Evolutionary conservation across 2,329 filamentous ascomycete genomes (phyloP).

Genomic region (Penicillium sp.): DNA sequence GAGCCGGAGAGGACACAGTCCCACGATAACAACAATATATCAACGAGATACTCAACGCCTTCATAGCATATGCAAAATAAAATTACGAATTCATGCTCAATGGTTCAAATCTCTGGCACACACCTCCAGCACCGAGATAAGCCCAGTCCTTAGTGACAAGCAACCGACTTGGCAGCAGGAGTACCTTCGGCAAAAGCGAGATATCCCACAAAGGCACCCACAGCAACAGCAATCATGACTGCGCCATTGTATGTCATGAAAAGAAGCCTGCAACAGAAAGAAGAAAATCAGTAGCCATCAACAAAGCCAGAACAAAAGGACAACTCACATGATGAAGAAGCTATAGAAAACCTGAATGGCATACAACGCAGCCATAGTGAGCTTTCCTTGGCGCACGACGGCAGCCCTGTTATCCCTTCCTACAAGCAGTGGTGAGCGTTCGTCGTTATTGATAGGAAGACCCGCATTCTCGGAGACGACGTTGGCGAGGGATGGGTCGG

Average conservation of each 20-base stretch:
- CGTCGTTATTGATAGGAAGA: constrained; percentile 40
- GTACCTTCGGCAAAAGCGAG: constrained; percentile 72
- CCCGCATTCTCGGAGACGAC: constrained; percentile 16
- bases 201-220: constrained; percentile 88
- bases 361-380: constrained; percentile 82
- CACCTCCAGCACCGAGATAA: neutral
- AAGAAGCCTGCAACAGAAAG: constrained; percentile 65
- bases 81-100: neutral
- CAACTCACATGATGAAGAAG: constrained; percentile 96
- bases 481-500: constrained; percentile 30
- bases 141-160: constrained; percentile 70
- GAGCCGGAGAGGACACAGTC: neutral
- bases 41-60: neutral
- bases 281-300: neutral
- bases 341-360: constrained; percentile 96
- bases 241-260: constrained; percentile 99
- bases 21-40: neutral
- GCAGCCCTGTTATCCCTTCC: constrained; percentile 65
- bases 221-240: constrained; percentile 88
- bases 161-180: constrained; percentile 77
- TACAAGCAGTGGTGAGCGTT: constrained; percentile 72
- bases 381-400: constrained; percentile 66
- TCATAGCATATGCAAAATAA: neutral
- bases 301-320: neutral
- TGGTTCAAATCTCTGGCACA: neutral